These are phyloP conservation scores for Sporobolomyces pararoseus DNA, from an alignment of 768 basidiomycete genomes.

Conservation along the genomic window DNA sequence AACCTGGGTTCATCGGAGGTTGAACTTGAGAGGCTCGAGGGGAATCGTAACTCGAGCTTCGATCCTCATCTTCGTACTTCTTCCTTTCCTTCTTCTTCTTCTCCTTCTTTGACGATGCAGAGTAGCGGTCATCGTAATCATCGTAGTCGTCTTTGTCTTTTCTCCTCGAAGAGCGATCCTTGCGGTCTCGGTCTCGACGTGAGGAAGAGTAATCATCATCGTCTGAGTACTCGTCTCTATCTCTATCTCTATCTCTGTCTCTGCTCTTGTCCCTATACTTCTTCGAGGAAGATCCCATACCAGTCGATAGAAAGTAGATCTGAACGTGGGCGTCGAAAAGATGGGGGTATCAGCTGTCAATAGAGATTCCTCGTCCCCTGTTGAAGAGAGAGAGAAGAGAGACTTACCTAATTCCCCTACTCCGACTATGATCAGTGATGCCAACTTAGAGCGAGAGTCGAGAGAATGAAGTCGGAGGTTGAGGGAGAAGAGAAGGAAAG, in stretches of 20 bases:
- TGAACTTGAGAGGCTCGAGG: background rate
- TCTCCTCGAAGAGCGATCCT: background rate
- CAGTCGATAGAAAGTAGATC: too few relatives aligned
- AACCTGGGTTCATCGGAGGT: background rate
- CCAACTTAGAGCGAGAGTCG: too few relatives aligned
- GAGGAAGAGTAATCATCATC: background rate
- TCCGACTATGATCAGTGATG: too few relatives aligned
- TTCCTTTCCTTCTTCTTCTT: slow-evolving; percentile 1
- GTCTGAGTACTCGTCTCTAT: background rate
- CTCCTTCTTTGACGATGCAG: too few relatives aligned
- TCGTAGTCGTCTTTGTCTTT: slow-evolving; percentile 3
- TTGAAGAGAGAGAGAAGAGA: too few relatives aligned
- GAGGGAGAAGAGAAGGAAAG: background rate
- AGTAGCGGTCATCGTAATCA: background rate
- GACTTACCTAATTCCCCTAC: too few relatives aligned
- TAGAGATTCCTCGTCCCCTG: too few relatives aligned
- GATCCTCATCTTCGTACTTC: background rate
- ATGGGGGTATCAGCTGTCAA: too few relatives aligned
- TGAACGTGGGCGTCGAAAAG: too few relatives aligned
- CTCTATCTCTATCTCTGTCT: background rate
- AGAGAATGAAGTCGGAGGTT: too few relatives aligned
- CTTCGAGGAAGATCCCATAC: background rate
- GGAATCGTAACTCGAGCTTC: background rate
- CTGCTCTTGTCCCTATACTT: too few relatives aligned
- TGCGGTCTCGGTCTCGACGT: slow-evolving; percentile 1